Evolutionary conservation across 2,329 filamentous ascomycete species (phyloP), one percentile per base, ranked within the genome.

Genomic region (Sporothrix brasiliensis): DNA sequence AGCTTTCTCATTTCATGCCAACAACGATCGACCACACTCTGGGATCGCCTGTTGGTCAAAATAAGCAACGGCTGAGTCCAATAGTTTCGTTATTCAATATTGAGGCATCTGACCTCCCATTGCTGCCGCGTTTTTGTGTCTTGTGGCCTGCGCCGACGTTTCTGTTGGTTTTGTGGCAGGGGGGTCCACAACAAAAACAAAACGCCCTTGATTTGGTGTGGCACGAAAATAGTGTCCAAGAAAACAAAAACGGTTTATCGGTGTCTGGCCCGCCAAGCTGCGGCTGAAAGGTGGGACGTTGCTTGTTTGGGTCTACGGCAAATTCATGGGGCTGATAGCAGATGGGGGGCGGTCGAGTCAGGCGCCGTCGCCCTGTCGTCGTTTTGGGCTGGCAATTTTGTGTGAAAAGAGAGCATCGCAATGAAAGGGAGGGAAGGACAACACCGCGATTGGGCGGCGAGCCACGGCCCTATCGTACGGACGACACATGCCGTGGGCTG

Each of bases 281-380:
- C 69, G 69, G 69, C 69, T 70, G 69, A 70, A 41, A 24, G n/a
- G 19, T n/a, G 30, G 60, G 30, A n/a, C 54, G 47, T 63, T 34
- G 14, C 58, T 52, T 4, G 10, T 54, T 69, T 61, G 58, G 49
- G 47, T 21, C 53, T 58, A 69, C 24, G 21, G 11, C 53, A 39
- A 27, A 30, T 34, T 34, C 53, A 61, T 39, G 30, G 54, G 27
- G 34, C 9, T 19, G 30, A 39, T 14, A 58, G 34, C 16, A 30
- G 16, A 56, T 27, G 53, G 53, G 21, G 34, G 5, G 10, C 13
- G 19, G 39, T 27, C 56, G 34, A 60, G 58, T 44, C 39, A 47
- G 58, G 39, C 34, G 34, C 4, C 34, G 34, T 9, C 34, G 34
- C 34, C 34, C 34, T 34, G 34, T 34, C 34, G 34, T 34, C 34